Base-by-base conservation (phyloP, 371 early-diverging fungal species). In the Actinomucor elegans region DNA sequence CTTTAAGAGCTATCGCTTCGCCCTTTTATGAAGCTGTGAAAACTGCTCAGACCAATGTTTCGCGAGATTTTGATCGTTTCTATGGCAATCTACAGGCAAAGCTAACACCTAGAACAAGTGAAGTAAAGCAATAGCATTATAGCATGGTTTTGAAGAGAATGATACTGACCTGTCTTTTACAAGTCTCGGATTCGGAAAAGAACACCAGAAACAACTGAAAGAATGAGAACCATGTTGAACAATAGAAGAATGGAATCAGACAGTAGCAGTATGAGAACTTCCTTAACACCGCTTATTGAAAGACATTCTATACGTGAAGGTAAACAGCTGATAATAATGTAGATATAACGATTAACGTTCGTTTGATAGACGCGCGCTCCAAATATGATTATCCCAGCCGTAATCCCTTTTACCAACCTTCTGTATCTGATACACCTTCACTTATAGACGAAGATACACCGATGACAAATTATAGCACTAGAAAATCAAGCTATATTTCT, bases 241-340 rank as follows among this genome's bases (percentile, higher is more conserved):
- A 49, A 49, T 12, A 56, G 48, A 35, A 44, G 37, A 24, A 2
- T 21, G 17, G 28, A 45, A 14, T 2, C 10, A 11, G 36, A 57
- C 18, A 9, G 10, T 9, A 38, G 28, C 21, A 20, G 28, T 21
- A 52, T 14, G 14, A 38, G 57, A 15, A 56, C 65, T 12, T 59
- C 59, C 9, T 52, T 65, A 23, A 65, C 65, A 17, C 65, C 65
- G 9, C 49, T 65, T 32, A 59, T 65, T 32, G 65, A 65, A 40
- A 36, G 56, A 20, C 59, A 65, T 26, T 36, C 65, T 12, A 28
- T 65, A 41, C 51, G 56, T 18, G 65, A 63, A 53, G 63, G 63
- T 63, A 52, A 34, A 27, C 11, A 26, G 4, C 5, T 4, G 24
- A 11, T 33, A 20, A 12, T 24, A 24, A 18, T n/a, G n/a, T n/a